Evolutionary conservation across 257 asterid genomes (phyloP).

Genomic region (Nemophila menziesii): DNA sequence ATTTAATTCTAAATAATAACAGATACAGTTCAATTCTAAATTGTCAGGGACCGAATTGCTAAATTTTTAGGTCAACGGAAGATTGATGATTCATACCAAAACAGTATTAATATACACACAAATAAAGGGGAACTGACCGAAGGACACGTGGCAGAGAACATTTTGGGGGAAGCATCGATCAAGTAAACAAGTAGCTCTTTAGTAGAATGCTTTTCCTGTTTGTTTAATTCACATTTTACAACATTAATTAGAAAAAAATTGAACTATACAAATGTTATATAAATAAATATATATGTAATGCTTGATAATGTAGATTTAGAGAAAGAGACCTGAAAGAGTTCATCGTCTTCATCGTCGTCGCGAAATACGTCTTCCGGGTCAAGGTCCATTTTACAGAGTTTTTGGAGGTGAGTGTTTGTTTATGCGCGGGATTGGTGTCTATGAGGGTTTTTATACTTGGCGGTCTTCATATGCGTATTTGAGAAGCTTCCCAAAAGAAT

Average conservation of each 20-base stretch:
- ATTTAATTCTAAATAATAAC: background rate
- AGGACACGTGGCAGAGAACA: slow-evolving; percentile 50
- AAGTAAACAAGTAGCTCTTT: slow-evolving; percentile 69
- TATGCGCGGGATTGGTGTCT: background rate
- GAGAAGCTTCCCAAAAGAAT: background rate
- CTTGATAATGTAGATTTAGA: background rate
- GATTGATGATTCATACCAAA: too few relatives aligned
- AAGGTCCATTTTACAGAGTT: slow-evolving; percentile 53
- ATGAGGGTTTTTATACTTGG: background rate
- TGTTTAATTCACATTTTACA: slow-evolving; percentile 17
- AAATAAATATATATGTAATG: background rate
- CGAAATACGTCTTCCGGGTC: slow-evolving; percentile 89
- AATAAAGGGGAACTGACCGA: slow-evolving; percentile 20
- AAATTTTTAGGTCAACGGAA: too few relatives aligned
- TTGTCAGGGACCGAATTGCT: too few relatives aligned
- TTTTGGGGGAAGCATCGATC: slow-evolving; percentile 94
- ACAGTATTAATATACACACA: too few relatives aligned
- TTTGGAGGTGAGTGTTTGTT: background rate
- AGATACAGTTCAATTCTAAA: too few relatives aligned
- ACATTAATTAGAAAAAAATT: too few relatives aligned
- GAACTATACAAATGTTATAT: background rate
- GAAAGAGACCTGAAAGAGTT: slow-evolving; percentile 33
- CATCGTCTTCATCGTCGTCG: slow-evolving; percentile 74
- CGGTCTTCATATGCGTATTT: background rate
- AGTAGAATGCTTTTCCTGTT: slow-evolving; percentile 53